Evolutionary conservation across 257 asterid genomes (phyloP).

Genomic region (Nicotiana undulata): DNA sequence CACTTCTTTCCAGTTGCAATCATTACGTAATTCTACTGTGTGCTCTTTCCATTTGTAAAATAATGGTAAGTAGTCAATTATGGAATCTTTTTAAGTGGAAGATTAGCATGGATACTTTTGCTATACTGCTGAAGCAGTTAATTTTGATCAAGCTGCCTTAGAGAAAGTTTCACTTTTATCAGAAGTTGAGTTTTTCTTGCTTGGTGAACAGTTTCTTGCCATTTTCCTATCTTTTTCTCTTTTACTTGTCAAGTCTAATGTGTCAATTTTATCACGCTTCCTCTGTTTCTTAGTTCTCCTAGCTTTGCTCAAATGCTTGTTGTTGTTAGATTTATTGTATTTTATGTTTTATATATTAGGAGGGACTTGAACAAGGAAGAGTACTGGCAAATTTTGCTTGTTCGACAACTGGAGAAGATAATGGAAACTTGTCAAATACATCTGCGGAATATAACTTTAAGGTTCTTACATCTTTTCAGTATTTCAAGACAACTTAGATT

Average conservation of each 20-base stretch:
- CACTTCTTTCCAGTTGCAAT: background rate
- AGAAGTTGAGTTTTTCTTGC: background rate
- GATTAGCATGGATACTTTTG: background rate
- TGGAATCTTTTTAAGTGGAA: background rate
- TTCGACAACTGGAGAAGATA: slow-evolving; percentile 26
- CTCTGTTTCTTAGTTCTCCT: background rate
- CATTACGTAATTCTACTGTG: background rate
- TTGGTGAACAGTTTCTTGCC: background rate
- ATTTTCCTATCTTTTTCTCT: background rate
- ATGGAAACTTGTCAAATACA: slow-evolving; percentile 23
- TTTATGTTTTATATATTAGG: slow-evolving; percentile 27
- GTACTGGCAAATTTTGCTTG: slow-evolving; percentile 20
- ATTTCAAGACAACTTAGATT: background rate
- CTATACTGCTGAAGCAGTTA: background rate
- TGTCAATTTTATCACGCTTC: background rate
- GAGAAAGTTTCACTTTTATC: background rate
- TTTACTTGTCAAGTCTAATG: background rate
- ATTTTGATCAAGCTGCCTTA: background rate
- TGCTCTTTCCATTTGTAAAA: background rate
- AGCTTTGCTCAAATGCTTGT: background rate
- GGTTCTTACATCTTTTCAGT: slow-evolving; percentile 30
- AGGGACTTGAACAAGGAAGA: slow-evolving; percentile 36
- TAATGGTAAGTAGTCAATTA: background rate
- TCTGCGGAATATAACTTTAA: slow-evolving; percentile 39
- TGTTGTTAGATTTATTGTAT: slow-evolving; percentile 1